phyloP scores from a whole-genome alignment of 257 asterid genomes.

The Nicotiana obtusifolia region DNA sequence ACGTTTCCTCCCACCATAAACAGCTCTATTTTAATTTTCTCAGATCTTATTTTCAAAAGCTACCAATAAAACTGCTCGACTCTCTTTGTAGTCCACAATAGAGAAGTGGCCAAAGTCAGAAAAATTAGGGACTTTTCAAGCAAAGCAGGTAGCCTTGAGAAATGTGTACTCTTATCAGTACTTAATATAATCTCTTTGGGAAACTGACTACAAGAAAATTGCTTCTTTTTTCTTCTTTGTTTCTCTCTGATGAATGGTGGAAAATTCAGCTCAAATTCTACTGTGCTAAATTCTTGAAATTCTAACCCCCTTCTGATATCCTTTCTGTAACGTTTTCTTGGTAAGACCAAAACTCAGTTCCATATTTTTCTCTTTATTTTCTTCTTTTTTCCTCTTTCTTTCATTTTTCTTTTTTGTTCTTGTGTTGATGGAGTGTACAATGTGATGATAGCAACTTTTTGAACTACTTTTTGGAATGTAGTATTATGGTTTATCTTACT shows the following conservation, averaged over 20 bases:
- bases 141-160: slow-evolving; percentile 7
- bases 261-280: neutral
- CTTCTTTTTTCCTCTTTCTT: neutral
- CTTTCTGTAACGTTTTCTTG: neutral
- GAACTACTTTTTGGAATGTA: slow-evolving; percentile 29
- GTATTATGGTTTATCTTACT: slow-evolving; percentile 1
- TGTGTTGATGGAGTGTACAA: neutral
- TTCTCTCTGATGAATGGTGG: neutral
- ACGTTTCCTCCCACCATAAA: neutral
- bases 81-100: neutral
- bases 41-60: neutral
- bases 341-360: neutral
- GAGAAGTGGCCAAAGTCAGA: neutral
- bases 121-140: neutral
- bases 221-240: neutral
- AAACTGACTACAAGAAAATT: neutral
- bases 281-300: neutral
- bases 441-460: slow-evolving; percentile 37
- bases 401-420: neutral
- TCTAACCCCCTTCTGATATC: neutral
- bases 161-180: neutral
- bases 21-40: neutral
- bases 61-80: neutral
- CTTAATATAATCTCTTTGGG: neutral
- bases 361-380: neutral